Conservation (phyloP, 1,139 yeast species). For the Hyphopichia khmerensis region DNA sequence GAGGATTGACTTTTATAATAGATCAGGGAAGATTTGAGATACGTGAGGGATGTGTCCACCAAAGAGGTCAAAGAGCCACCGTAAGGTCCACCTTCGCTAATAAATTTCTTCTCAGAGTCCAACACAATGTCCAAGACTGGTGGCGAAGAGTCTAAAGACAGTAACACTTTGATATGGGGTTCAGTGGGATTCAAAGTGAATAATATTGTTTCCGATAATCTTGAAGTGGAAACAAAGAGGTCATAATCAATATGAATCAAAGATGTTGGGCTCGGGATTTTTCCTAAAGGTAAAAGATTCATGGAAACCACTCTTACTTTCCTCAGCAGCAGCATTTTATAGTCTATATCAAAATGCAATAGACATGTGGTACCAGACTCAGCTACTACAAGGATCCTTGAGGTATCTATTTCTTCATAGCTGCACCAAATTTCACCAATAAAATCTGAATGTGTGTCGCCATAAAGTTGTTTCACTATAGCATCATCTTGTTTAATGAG, state of each 20-base stretch:
- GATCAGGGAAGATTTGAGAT: not conserved
- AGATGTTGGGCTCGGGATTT: constrained; percentile 24
- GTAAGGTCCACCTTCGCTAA: not conserved
- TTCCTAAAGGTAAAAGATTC: constrained; percentile 29
- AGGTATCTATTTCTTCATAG: constrained; percentile 4
- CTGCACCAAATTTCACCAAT: not conserved
- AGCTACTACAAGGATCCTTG: constrained; percentile 1
- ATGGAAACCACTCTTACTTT: constrained; percentile 17
- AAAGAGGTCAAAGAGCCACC: not conserved
- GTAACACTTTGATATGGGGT: constrained; percentile 28
- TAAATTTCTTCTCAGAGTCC: not conserved
- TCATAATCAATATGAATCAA: constrained; percentile 30
- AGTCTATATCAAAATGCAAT: not conserved
- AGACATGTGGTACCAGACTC: constrained; percentile 3
- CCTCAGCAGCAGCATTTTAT: not conserved
- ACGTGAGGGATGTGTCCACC: not conserved
- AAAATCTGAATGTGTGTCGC: not conserved
- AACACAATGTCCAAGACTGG: constrained; percentile 33
- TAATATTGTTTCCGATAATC: constrained; percentile 31
- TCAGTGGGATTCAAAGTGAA: constrained; percentile 25
- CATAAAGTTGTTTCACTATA: not conserved
- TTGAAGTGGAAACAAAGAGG: constrained; percentile 34
- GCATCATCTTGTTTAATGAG: not conserved
- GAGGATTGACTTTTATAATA: not conserved
- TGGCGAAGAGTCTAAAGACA: constrained; percentile 28